Base-by-base conservation (phyloP, 129 eudicot genomes). In the Deinandra increscens region DNA sequence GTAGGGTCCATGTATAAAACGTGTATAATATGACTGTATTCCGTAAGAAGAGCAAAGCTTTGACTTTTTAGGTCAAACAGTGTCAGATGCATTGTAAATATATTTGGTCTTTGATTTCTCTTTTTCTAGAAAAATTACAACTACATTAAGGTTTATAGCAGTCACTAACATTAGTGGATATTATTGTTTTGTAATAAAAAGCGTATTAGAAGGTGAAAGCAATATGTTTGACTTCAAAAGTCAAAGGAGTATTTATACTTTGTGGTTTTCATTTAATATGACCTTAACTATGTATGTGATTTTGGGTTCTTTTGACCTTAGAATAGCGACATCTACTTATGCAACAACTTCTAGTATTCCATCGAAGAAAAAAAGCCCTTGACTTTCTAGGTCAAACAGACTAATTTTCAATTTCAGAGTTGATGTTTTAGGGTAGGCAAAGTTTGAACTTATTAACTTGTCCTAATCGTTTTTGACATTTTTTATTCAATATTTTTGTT, bases 341-440 rank as follows among this genome's bases (percentile, higher is more conserved):
- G 59, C 59, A 51, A 49, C 9, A 7, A 51, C 6, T 51, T 19
- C 13, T 14, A 17, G n/a, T 51, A 53, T 53, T 22, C 33, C 63
- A 56, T 59, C 5, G 0, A 31, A 59, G 38, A 56, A 59, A 12
- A 20, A 13, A 33, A 33, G 31, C 41, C 6, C 22, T 34, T 60
- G 66, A 59, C 64, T 60, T 60, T 34, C 9, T 60, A 13, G 66
- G 44, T 60, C 66, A 60, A 34, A 37, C 15, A 61, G 46, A 61
- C 15, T 61, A 37, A 61, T 17, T 61, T 26, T 61, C 29, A 61
- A 17, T 15, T 18, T 0, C 23, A 37, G 5, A 34, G 11, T 60
- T 34, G 66, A 60, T 14, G 6, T 26, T 7, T 44, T 29, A 66
- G 41, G 23, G 43, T 4, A 65, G 15, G 12, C 20, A 51, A 51